Conservation (phyloP, 345 rosid genomes). For the Noccaea bulbosa region DNA sequence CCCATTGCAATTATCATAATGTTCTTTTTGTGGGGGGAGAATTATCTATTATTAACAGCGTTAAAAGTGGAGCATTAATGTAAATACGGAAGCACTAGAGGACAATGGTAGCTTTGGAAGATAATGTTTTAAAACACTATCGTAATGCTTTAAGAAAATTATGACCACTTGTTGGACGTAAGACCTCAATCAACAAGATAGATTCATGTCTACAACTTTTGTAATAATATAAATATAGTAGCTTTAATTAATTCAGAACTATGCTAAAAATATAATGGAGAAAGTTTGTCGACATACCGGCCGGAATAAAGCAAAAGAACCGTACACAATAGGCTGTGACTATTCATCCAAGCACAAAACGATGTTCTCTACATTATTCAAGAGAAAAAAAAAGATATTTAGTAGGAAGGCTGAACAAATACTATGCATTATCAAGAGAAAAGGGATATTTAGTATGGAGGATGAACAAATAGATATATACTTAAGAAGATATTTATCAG, state of each 20-base stretch:
- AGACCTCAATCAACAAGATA: conserved; percentile 29
- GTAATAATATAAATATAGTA: conserved; percentile 10
- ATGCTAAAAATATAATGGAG: conserved; percentile 11
- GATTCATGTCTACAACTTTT: conserved; percentile 30
- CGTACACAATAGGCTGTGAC: conserved; percentile 38
- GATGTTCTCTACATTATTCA: conserved; percentile 32
- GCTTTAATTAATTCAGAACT: conserved; percentile 11
- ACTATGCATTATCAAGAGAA: not conserved
- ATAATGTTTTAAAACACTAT: conserved; percentile 32
- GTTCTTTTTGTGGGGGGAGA: conserved; percentile 19
- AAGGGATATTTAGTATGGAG: conserved; percentile 6
- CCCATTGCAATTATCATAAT: conserved; percentile 20
- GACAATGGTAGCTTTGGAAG: conserved; percentile 30
- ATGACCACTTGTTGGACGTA: conserved; percentile 30
- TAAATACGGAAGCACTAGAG: conserved; percentile 26
- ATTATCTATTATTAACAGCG: conserved; percentile 3
- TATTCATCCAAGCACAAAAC: conserved; percentile 37
- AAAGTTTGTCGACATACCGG: conserved; percentile 34
- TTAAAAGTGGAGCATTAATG: conserved; percentile 12
- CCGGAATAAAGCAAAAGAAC: conserved; percentile 33
- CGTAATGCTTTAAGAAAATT: conserved; percentile 36
- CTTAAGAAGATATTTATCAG: conserved; percentile 16
- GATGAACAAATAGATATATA: conserved; percentile 19
- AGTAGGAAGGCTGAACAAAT: conserved; percentile 4
- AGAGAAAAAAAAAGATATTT: not conserved